phyloP scores from a whole-genome alignment of 1,139 yeast species.

The Yamadazyma atlantica region DNA sequence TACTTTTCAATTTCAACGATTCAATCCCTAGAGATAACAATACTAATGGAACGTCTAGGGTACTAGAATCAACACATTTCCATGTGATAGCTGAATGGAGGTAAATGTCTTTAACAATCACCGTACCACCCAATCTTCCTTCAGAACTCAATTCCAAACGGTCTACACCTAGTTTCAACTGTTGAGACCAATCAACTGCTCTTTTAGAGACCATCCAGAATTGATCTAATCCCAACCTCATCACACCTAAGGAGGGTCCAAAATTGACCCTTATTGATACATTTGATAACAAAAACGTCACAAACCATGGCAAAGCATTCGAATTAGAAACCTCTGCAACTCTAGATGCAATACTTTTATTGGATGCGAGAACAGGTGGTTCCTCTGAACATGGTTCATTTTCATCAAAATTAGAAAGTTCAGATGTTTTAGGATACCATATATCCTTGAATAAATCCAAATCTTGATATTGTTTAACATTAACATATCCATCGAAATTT shows the following conservation, averaged over 20 bases:
- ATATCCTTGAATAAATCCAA: slow-evolving; percentile 79
- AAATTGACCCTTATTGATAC: slow-evolving; percentile 63
- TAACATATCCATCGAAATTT: slow-evolving; percentile 62
- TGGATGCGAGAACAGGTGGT: slow-evolving; percentile 17
- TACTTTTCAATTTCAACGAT: slow-evolving; percentile 55
- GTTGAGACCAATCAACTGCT: slow-evolving; percentile 70
- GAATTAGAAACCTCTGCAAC: slow-evolving; percentile 64
- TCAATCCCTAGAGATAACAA: slow-evolving; percentile 60
- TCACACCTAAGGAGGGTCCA: slow-evolving; percentile 80
- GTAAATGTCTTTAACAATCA: slow-evolving; percentile 51
- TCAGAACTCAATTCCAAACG: slow-evolving; percentile 52
- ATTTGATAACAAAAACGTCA: slow-evolving; percentile 56
- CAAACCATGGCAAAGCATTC: slow-evolving; percentile 73
- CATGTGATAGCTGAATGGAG: slow-evolving; percentile 72
- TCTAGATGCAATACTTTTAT: slow-evolving; percentile 48
- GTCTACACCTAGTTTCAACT: slow-evolving; percentile 60
- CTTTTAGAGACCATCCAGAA: slow-evolving; percentile 74
- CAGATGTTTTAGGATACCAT: slow-evolving; percentile 57
- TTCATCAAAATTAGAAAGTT: slow-evolving; percentile 1
- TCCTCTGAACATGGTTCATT: background rate
- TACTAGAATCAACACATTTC: slow-evolving; percentile 46
- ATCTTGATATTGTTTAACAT: slow-evolving; percentile 85
- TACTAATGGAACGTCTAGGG: slow-evolving; percentile 64
- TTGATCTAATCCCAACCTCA: slow-evolving; percentile 53
- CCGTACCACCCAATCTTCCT: slow-evolving; percentile 77